Evolutionary conservation across 2,329 filamentous ascomycete genomes (phyloP), one percentile per base, ranked within the genome.

Genomic region (Epichloe festucae): DNA sequence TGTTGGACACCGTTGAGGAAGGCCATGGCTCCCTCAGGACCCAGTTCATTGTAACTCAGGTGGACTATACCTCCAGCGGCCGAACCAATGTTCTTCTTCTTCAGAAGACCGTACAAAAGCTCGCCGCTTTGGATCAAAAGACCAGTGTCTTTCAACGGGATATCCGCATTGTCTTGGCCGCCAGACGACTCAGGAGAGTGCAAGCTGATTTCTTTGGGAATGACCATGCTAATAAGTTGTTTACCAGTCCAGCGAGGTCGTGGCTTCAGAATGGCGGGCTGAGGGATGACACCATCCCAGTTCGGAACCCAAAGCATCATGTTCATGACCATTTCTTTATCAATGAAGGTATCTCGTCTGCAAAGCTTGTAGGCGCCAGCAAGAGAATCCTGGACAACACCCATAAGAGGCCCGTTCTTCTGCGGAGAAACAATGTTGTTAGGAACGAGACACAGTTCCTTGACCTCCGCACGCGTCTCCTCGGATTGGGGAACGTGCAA

Each of bases 341-440:
- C 85, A 53, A 98, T 72, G 71, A 98, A 96, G 34, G 88, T 82
- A 67, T 98, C 93, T 65, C 90, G 84, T 60, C 89, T 86, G 62
- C 87, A 95, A 59, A 99, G 83, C 74, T 98, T 98, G 80, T 96
- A 98, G 43, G 89, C 85, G 70, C 94, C 93, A 59, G 90, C 93
- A 53, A 99, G 77, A 23, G 91, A 95, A 68, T 99, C 93, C 68
- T 99, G 93, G 21, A 98, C 93, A 59, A 98, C 97, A 81, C 94
- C 94, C 94, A 99, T 99, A 52, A 98, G 77, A 46, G 93, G 94
- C 52, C 88, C 87, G 70, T 98, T 98, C 64, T 90, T 84, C 69
- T 98, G 93, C 4, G 93, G 93, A 2, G 94, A 98, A 10, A 98
- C 94, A 62, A 99, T 97, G 68, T 98, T 96, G 60, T 93, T 79